Evolutionary conservation across 129 eudicot genomes (phyloP).

Genomic region (Erigeron canadensis): DNA sequence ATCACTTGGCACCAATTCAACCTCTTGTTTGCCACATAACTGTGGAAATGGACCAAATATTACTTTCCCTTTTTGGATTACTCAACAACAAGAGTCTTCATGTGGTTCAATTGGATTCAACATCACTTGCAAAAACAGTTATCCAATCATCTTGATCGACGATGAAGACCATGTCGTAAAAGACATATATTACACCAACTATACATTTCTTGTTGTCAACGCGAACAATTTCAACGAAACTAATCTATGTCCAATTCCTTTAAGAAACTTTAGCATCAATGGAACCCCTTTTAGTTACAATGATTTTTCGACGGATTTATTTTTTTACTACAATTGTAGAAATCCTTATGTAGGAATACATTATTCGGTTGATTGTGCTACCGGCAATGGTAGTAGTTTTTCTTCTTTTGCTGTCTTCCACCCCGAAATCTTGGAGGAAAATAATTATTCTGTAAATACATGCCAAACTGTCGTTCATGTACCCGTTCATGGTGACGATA

Average conservation of each 20-base stretch:
- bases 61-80: conserved; percentile 59
- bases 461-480: conserved; percentile 48
- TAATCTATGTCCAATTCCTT: conserved; percentile 51
- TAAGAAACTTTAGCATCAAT: conserved; percentile 42
- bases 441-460: conserved; percentile 39
- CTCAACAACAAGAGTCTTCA: conserved; percentile 37
- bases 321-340: conserved; percentile 51
- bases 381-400: conserved; percentile 16
- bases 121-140: conserved; percentile 43
- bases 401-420: conserved; percentile 63
- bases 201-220: conserved; percentile 35
- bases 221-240: conserved; percentile 29
- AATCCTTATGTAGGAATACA: conserved; percentile 17
- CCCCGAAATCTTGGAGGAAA: conserved; percentile 34
- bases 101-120: conserved; percentile 59
- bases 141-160: conserved; percentile 39
- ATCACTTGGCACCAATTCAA: conserved; percentile 30
- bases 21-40: conserved; percentile 39
- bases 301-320: conserved; percentile 29
- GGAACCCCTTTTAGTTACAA: conserved; percentile 46
- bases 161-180: conserved; percentile 45
- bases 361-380: conserved; percentile 42
- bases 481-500: conserved; percentile 36
- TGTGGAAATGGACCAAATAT: conserved; percentile 57
- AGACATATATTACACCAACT: conserved; percentile 42